Evolutionary conservation across 495 filamentous ascomycete species (phyloP), one percentile per base, ranked within the genome.

Genomic region (Aspergillus mulundensis): DNA sequence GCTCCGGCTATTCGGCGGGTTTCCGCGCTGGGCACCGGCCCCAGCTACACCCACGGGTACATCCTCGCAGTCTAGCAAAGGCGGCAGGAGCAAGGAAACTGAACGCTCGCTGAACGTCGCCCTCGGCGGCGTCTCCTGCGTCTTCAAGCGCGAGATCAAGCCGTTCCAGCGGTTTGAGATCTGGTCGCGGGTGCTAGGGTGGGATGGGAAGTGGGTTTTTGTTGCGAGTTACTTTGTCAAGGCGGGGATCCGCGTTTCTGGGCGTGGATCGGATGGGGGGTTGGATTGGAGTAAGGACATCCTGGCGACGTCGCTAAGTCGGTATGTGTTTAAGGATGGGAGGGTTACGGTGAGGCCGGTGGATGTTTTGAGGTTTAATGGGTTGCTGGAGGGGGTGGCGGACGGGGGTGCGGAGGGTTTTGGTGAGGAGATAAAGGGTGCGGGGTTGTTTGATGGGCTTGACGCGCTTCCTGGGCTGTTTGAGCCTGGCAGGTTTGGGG

Each of bases 301-400:
- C 2, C 21, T 47, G 3, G 44, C 44, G 15, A n/a, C 77, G 93
- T 28, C 82, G 82, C 50, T 95, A 19, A 84, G 81, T 51, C 88
- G 90, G 68, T 93, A 90, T 62, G 89, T 91, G 2, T 83, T 89
- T 61, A 95, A 95, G 75, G 78, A 86, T 58, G 90, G 89, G 0
- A 73, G 91, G 15, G 74, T 87, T 52, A 96, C 91, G 8, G 80
- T 95, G 5, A 83, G 87, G 42, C 88, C 91, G 3, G 87, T 88
- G 62, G 69, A 85, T 16, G 76, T 88, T 6, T 76, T 95, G 15
- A 68, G 77, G 50, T 81, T n/a, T 1, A 24, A 19, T 47, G 44
- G 44, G 1, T 11, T 47, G 10, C 10, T 47, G 41, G 41, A 14
- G 10, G 20, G 19, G 7, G 10, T 21, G 19, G 10, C 15, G 7